Evolutionary conservation across 441 rosid species (phyloP).

Genomic region (Pelargonium myrrhifolium): DNA sequence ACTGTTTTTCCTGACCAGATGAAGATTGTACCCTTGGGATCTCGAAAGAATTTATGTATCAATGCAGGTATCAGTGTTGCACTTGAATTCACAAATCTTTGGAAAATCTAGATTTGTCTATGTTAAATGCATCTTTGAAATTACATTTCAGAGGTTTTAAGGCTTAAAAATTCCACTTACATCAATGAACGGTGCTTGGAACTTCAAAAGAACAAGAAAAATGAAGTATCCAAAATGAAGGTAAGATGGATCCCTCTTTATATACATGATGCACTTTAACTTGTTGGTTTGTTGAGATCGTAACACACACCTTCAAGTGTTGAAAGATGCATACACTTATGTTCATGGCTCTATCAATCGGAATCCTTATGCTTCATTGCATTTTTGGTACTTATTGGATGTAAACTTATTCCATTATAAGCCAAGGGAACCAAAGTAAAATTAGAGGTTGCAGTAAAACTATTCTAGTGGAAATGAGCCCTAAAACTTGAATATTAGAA

Average conservation of each 20-base stretch:
- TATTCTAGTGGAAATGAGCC: too few relatives aligned
- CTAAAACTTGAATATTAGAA: not conserved
- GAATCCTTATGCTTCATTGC: too few relatives aligned
- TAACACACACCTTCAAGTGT: not conserved
- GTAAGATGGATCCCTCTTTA: constrained; percentile 26
- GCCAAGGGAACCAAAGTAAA: too few relatives aligned
- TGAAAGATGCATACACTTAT: too few relatives aligned
- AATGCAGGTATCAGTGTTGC: constrained; percentile 50
- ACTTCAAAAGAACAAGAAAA: constrained; percentile 62
- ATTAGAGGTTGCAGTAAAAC: too few relatives aligned
- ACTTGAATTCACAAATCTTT: constrained; percentile 2
- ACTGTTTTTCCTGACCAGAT: constrained; percentile 47
- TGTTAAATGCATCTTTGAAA: constrained; percentile 17
- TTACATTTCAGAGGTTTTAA: constrained; percentile 55
- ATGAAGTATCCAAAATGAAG: constrained; percentile 56
- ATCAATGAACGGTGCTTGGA: constrained; percentile 87
- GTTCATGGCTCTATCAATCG: too few relatives aligned
- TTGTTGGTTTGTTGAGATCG: constrained; percentile 10
- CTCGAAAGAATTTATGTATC: constrained; percentile 77
- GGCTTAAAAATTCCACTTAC: constrained; percentile 48
- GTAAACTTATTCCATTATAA: too few relatives aligned
- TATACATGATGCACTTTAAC: not conserved
- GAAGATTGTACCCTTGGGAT: constrained; percentile 65
- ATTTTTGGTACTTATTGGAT: too few relatives aligned
- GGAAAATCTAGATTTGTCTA: not conserved